A percentile compares a stretch with the other conserved stretches of the same genome.
phyloP scores from a whole-genome alignment of 805 yeast genomes.

The Candida loeiensis region DNA sequence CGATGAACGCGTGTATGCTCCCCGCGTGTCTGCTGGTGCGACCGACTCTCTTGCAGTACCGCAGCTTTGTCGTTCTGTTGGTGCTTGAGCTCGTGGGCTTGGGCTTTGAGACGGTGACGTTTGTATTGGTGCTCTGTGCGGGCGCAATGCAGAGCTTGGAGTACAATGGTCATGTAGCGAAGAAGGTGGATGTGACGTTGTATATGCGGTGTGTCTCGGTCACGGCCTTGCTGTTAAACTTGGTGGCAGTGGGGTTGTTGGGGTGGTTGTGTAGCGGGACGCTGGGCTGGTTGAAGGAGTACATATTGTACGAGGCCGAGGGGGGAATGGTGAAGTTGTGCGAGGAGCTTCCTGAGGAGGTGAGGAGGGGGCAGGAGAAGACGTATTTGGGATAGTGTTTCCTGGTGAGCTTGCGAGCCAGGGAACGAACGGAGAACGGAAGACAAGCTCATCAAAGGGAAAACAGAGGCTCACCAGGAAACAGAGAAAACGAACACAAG shows the following conservation, averaged over 20 bases:
- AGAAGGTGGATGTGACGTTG: constrained; percentile 24
- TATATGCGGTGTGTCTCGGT: constrained; percentile 25
- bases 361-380: background rate
- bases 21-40: constrained; percentile 23
- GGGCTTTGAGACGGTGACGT: background rate
- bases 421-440: too few relatives aligned
- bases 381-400: background rate
- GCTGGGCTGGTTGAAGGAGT: constrained; percentile 2
- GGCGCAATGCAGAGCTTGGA: constrained; percentile 14
- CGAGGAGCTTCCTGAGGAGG: background rate
- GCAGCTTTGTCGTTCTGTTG: constrained; percentile 17
- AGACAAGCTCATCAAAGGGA: too few relatives aligned
- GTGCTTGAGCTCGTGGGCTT: background rate
- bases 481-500: too few relatives aligned
- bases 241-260: constrained; percentile 5
- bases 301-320: constrained; percentile 1
- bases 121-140: constrained; percentile 1
- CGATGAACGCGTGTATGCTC: constrained; percentile 17
- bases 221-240: constrained; percentile 8
- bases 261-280: background rate
- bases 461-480: too few relatives aligned
- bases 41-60: constrained; percentile 16
- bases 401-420: too few relatives aligned
- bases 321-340: constrained; percentile 1
- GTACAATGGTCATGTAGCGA: constrained; percentile 14